Evolutionary conservation across 176 grass and related monocot genomes (phyloP).

Genomic region (Oryza nivara): DNA sequence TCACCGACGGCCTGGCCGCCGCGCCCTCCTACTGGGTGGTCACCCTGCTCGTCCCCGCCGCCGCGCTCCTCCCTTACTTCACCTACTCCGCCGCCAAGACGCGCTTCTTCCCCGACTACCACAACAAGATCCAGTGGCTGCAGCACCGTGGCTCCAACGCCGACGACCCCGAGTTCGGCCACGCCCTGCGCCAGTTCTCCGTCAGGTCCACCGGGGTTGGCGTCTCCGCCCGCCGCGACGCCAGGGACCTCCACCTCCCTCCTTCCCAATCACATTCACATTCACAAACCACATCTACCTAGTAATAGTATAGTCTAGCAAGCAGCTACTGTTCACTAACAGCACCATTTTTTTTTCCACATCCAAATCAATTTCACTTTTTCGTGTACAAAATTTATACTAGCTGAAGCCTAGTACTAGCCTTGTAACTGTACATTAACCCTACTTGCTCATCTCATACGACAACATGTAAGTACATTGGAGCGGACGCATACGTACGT

Average conservation of each 20-base stretch:
- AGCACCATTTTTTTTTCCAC: not conserved
- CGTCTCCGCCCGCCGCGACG: constrained; percentile 73
- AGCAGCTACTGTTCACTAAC: not conserved
- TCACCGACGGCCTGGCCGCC: constrained; percentile 50
- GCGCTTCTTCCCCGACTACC: constrained; percentile 80
- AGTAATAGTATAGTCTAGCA: too few species aligned
- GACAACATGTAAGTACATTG: constrained; percentile 18
- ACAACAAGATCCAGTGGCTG: constrained; percentile 79
- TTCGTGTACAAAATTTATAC: not conserved
- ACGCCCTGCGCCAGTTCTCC: constrained; percentile 68
- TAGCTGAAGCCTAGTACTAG: not conserved
- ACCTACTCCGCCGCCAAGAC: constrained; percentile 44
- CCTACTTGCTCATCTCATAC: not conserved
- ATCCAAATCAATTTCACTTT: not conserved
- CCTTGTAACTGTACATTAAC: constrained; percentile 12
- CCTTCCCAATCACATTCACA: too few species aligned
- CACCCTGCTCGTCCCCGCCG: constrained; percentile 54
- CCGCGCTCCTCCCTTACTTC: constrained; percentile 77
- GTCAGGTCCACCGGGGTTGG: constrained; percentile 75
- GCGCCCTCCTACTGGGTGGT: constrained; percentile 71
- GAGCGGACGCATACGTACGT: not conserved
- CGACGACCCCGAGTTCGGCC: constrained; percentile 54
- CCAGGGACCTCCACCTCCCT: constrained; percentile 39
- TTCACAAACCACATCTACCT: too few species aligned
- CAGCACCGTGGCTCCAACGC: constrained; percentile 39